Base-by-base conservation (phyloP, 2,329 filamentous ascomycete genomes). In the Sporothrix humicola region DNA sequence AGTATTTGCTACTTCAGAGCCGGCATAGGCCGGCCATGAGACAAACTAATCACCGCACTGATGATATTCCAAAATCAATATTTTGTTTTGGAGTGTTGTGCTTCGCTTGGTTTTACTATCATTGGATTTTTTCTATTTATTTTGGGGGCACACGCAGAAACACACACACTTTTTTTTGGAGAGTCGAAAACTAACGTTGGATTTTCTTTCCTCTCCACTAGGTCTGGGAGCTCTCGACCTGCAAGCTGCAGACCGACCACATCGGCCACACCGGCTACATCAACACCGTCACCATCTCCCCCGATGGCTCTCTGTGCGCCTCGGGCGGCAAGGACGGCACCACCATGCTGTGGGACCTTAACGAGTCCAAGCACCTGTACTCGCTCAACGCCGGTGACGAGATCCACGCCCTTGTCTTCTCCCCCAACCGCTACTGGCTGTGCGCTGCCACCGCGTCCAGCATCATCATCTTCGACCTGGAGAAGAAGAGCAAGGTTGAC, bases 1-100 rank as follows among this genome's bases (percentile, higher is more conserved):
- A 94, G 95, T 98, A 98, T 98, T 98, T 98, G 96, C 96, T 98
- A 98, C 96, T 99, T 98, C 95, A 98, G 96, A 99, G 94, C 94
- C 90, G 83, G 82, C 54, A 31, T 84, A 81, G 87, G 85, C 84
- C 84, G 90, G 95, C 94, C 85, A 97, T 98, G 96, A 99, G 95
- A 99, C 93, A 91, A 97, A 74, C 66, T 75, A 74, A 74, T 88
- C 87, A 89, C 90, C 94, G 90, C 89, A 88, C 94, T 97, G 93
- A 97, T 90, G 83, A 52, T 54, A 44, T 81, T 80, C 77, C 75
- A 78, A 42, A 48, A 44, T 15, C 20, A 58, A 50, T 44, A 12
- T 23, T 42, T 73, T 69, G 20, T 6, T 31, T 58, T 48, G n/a
- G 17, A 50, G 26, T 54, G 26, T 42, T 59, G 44, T 46, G n/a